Conservation (phyloP, 1,284 basidiomycete genomes). For the Rhodotorula sp. region DNA sequence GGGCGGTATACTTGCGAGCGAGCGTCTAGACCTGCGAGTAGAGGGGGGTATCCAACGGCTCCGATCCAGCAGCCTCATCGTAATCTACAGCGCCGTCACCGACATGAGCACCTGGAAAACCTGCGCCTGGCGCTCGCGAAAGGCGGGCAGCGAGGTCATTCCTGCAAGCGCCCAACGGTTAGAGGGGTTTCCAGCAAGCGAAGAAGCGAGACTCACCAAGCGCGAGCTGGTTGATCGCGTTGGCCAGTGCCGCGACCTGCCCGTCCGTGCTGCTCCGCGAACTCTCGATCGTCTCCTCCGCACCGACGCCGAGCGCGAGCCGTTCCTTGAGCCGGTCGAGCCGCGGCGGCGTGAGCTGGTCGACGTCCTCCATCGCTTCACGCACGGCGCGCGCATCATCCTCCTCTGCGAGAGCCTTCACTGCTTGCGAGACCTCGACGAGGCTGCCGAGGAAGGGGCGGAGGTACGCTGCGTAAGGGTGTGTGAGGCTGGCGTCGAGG, state of each 20-base stretch:
- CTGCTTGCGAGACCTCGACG: slow-evolving; percentile 60
- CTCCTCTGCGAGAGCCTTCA: slow-evolving; percentile 59
- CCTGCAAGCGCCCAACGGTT: not conserved
- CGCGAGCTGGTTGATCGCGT: slow-evolving; percentile 70
- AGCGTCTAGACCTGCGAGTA: not conserved
- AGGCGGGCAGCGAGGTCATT: slow-evolving; percentile 67
- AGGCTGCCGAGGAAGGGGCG: slow-evolving; percentile 70
- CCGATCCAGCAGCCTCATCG: not conserved
- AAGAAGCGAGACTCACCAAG: slow-evolving; percentile 51
- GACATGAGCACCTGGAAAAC: slow-evolving; percentile 69
- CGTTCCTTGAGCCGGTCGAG: slow-evolving; percentile 65
- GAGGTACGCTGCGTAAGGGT: slow-evolving; percentile 56
- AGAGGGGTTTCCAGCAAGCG: not conserved
- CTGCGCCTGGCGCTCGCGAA: slow-evolving; percentile 67
- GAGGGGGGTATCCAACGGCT: not conserved
- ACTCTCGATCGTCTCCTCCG: slow-evolving; percentile 46
- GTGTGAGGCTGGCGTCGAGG: fast-evolving
- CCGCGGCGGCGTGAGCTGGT: slow-evolving; percentile 56
- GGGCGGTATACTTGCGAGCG: not conserved
- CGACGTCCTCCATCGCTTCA: slow-evolving; percentile 54
- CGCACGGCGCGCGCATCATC: slow-evolving; percentile 63
- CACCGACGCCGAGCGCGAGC: slow-evolving; percentile 55
- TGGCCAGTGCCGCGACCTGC: slow-evolving; percentile 66
- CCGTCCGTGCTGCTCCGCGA: slow-evolving; percentile 53
- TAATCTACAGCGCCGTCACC: slow-evolving; percentile 31